Evolutionary conservation across 495 filamentous ascomycete species (phyloP).

Genomic region (Bacidia rubella): DNA sequence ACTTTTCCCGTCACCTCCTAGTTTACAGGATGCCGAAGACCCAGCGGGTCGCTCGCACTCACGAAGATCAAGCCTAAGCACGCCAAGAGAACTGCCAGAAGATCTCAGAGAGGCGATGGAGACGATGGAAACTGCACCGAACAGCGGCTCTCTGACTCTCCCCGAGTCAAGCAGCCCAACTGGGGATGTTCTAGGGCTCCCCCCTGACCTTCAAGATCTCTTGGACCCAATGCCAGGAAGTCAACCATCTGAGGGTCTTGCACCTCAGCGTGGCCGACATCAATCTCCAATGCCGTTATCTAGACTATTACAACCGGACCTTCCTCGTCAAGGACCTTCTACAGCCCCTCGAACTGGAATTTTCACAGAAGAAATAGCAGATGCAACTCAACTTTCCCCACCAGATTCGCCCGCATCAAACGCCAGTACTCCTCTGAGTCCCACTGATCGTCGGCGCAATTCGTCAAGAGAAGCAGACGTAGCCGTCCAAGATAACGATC

Average conservation of each 20-base stretch:
- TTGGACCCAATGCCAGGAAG: not conserved
- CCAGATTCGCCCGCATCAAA: not conserved
- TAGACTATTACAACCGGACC: not conserved
- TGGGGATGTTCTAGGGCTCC: not conserved
- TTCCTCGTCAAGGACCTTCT: not conserved
- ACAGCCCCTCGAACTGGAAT: not conserved
- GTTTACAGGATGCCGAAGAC: not conserved
- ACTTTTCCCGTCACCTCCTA: not conserved
- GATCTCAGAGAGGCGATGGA: slow-evolving; percentile 2
- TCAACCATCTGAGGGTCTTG: not conserved
- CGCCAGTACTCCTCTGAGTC: slow-evolving; percentile 6
- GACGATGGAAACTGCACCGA: not conserved
- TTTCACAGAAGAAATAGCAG: not conserved
- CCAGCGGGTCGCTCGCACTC: not conserved
- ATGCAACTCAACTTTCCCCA: not conserved
- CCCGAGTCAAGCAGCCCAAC: not conserved
- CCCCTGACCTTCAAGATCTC: not conserved
- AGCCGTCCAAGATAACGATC: too few species aligned
- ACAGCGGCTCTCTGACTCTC: not conserved
- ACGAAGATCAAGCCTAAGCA: slow-evolving; percentile 1
- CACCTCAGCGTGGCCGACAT: not conserved
- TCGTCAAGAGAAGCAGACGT: too few species aligned
- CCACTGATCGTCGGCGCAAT: too few species aligned
- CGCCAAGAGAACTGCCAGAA: not conserved
- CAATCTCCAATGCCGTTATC: not conserved